Conservation (phyloP, 306 rosid genomes). For the Canavalia gladiata region DNA sequence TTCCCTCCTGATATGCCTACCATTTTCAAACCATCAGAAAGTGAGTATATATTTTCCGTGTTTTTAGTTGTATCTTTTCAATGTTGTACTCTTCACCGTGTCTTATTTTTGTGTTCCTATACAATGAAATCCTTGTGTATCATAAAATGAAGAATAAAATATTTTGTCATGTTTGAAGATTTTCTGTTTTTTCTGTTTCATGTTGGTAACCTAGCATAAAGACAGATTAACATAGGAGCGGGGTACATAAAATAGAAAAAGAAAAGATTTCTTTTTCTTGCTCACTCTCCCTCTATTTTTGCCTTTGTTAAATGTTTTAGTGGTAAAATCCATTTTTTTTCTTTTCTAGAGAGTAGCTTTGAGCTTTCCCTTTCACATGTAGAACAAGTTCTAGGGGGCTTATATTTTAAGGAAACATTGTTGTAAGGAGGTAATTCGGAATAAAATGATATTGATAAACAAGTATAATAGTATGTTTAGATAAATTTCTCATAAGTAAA, state of each 20-base stretch:
- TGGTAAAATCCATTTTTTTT: neutral
- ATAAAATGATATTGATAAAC: neutral
- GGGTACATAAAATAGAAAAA: neutral
- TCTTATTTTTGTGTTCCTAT: neutral
- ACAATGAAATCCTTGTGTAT: neutral
- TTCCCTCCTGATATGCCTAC: slow-evolving; percentile 47
- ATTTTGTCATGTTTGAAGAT: neutral
- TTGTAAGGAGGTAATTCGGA: neutral
- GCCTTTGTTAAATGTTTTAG: neutral
- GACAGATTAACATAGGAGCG: neutral
- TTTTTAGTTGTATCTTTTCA: neutral
- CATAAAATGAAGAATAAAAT: neutral
- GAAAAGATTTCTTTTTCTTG: neutral
- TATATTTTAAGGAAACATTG: no score
- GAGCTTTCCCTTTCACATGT: neutral
- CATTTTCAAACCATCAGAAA: slow-evolving; percentile 52
- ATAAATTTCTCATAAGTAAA: no score
- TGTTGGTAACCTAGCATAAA: neutral
- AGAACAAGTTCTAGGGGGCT: no score
- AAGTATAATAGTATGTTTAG: neutral
- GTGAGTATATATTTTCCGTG: slow-evolving; percentile 52
- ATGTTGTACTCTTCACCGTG: slow-evolving; percentile 5
- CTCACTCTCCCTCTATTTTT: neutral
- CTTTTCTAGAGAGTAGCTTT: neutral
- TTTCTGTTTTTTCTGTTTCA: neutral